These are phyloP conservation scores for Arthrobotrys sphaeroides DNA, from an alignment of 2,329 filamentous ascomycete genomes.

Conservation along the genomic window DNA sequence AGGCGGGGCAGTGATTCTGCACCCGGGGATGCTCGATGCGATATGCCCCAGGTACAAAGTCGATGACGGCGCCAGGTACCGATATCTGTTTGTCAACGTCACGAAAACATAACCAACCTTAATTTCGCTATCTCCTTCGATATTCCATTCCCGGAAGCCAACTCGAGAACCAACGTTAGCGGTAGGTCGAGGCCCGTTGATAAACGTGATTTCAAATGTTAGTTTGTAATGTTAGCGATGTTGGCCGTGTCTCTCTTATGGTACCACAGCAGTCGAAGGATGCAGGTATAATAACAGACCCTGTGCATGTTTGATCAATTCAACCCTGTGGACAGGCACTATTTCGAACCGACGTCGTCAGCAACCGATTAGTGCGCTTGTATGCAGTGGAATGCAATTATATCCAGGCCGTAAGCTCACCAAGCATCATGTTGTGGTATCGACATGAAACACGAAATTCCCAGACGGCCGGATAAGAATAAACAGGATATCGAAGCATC, in stretches of 20 bases:
- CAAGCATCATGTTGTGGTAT: constrained; percentile 30
- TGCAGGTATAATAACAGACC: constrained; percentile 6
- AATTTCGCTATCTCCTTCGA: constrained; percentile 32
- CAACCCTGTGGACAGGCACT: constrained; percentile 4
- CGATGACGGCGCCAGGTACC: constrained; percentile 24
- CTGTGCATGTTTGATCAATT: constrained; percentile 25
- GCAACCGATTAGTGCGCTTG: constrained; percentile 41
- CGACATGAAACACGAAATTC: constrained; percentile 39
- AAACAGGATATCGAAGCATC: constrained; percentile 4
- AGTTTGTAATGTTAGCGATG: neutral
- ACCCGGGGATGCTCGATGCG: neutral
- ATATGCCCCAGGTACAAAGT: constrained; percentile 14
- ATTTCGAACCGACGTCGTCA: constrained; percentile 40
- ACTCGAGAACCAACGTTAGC: constrained; percentile 29
- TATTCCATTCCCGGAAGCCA: constrained; percentile 49
- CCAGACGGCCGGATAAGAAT: constrained; percentile 22
- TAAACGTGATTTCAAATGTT: constrained; percentile 18
- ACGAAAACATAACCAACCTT: neutral
- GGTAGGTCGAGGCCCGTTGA: constrained; percentile 1
- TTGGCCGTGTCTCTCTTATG: constrained; percentile 12
- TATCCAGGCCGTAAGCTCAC: constrained; percentile 43
- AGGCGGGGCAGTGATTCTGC: neutral
- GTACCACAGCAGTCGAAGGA: constrained; percentile 32
- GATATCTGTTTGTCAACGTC: constrained; percentile 21
- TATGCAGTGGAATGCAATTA: constrained; percentile 39